A percentile compares a stretch with the other conserved stretches of the same genome.
Conservation (phyloP, 2,329 filamentous ascomycete species). For the Kalaharituber pfeilii region DNA sequence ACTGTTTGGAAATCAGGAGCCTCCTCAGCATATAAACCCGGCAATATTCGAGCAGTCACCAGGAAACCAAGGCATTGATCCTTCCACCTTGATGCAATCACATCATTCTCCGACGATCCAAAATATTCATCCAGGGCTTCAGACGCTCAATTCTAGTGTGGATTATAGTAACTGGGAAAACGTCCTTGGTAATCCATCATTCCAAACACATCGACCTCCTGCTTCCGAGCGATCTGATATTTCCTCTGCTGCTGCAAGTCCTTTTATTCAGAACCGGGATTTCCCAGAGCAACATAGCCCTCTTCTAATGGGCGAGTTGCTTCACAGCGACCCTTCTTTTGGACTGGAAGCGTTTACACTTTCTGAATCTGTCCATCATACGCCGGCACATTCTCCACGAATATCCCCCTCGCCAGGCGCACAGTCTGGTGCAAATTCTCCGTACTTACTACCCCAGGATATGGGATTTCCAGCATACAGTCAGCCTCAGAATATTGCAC, state of each 20-base stretch:
- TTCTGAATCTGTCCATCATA: slow-evolving; percentile 13
- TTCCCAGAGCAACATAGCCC: slow-evolving; percentile 19
- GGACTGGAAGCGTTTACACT: slow-evolving; percentile 21
- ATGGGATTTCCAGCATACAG: slow-evolving; percentile 11
- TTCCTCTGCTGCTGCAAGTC: slow-evolving; percentile 20
- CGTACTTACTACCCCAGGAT: slow-evolving; percentile 19
- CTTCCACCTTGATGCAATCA: neutral
- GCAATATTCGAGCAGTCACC: neutral
- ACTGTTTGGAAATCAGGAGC: neutral
- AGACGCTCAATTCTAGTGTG: neutral
- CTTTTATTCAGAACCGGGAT: slow-evolving; percentile 19
- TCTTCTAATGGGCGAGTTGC: slow-evolving; percentile 21
- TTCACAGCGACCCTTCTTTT: slow-evolving; percentile 20
- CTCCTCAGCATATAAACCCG: neutral
- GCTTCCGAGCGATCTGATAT: slow-evolving; percentile 16
- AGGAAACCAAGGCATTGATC: neutral
- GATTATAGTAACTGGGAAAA: neutral
- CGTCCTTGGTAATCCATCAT: neutral
- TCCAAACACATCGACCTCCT: slow-evolving; percentile 6
- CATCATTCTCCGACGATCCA: neutral
- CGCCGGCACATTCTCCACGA: slow-evolving; percentile 16
- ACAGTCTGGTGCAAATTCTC: slow-evolving; percentile 17
- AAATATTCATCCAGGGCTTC: neutral
- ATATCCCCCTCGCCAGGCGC: slow-evolving; percentile 19
- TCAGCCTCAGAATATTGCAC: slow-evolving; percentile 13